phyloP scores from a whole-genome alignment of 192 early-diverging fungal species.

The Coemansia sp. region DNA sequence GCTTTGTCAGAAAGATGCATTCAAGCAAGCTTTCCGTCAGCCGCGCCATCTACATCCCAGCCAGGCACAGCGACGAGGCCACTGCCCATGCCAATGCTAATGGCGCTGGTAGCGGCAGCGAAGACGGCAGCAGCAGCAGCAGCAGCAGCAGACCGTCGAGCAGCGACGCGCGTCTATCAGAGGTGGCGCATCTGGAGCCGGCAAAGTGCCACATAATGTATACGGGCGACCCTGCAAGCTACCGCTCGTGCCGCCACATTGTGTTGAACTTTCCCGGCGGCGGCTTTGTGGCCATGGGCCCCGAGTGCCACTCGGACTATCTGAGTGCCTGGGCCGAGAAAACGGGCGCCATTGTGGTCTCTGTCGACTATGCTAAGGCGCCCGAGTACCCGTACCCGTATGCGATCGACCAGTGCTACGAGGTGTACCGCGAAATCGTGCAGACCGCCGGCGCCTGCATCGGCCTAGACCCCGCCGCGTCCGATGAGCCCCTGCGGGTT shows the following conservation, averaged over 20 bases:
- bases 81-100: background rate
- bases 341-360: conserved; percentile 68
- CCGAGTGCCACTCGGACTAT: conserved; percentile 83
- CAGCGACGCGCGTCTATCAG: conserved; percentile 2
- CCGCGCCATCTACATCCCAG: conserved; percentile 7
- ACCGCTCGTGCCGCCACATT: conserved; percentile 38
- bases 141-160: too few species aligned
- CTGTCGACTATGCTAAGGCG: conserved; percentile 91
- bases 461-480: conserved; percentile 58
- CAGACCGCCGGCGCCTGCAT: conserved; percentile 73
- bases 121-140: background rate
- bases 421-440: conserved; percentile 71
- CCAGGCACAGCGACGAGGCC: background rate
- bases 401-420: conserved; percentile 87
- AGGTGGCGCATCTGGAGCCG: conserved; percentile 14
- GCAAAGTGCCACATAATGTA: conserved; percentile 57
- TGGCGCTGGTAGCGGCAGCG: too few species aligned
- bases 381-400: conserved; percentile 95
- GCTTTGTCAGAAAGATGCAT: conserved; percentile 14
- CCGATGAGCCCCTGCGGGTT: conserved; percentile 61
- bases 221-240: conserved; percentile 42
- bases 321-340: conserved; percentile 73
- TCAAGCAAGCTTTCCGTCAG: conserved; percentile 13
- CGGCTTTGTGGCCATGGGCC: conserved; percentile 90
- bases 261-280: conserved; percentile 74